These are phyloP conservation scores for Phyllachora maydis DNA, from an alignment of 2,329 filamentous ascomycete species.

Conservation along the genomic window DNA sequence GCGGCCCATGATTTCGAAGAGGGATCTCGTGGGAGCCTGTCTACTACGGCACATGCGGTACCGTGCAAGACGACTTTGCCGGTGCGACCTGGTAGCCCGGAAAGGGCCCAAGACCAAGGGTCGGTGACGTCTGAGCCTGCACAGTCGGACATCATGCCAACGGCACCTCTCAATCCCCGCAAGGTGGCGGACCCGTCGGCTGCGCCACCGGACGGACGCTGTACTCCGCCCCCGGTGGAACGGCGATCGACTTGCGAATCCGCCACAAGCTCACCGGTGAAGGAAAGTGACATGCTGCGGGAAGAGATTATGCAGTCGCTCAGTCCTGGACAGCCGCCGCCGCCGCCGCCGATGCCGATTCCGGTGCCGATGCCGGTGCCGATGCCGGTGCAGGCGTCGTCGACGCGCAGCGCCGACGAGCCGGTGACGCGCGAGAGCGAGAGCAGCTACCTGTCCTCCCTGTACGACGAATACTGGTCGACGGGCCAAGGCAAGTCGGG, in stretches of 20 bases:
- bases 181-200: too few species aligned
- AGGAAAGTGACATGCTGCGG: conserved; percentile 50
- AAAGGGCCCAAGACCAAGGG: too few species aligned
- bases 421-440: conserved; percentile 20
- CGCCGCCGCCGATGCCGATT: not conserved
- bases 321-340: conserved; percentile 14
- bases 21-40: too few species aligned
- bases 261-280: conserved; percentile 28
- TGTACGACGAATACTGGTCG: conserved; percentile 49
- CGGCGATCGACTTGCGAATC: conserved; percentile 25
- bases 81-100: too few species aligned
- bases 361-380: conserved; percentile 4
- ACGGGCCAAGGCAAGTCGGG: conserved; percentile 19
- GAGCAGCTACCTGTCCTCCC: conserved; percentile 41
- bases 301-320: conserved; percentile 59
- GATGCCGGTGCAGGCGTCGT: conserved; percentile 6
- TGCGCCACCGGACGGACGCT: too few species aligned
- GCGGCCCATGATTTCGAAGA: too few species aligned
- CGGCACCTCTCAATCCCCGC: conserved; percentile 22
- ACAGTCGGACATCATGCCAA: conserved; percentile 15
- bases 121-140: too few species aligned
- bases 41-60: too few species aligned
- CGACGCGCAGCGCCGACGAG: conserved; percentile 3
- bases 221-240: conserved; percentile 13
- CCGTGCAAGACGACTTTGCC: too few species aligned